phyloP scores from a whole-genome alignment of 805 yeast species.

The Ogataea populi-albae region DNA sequence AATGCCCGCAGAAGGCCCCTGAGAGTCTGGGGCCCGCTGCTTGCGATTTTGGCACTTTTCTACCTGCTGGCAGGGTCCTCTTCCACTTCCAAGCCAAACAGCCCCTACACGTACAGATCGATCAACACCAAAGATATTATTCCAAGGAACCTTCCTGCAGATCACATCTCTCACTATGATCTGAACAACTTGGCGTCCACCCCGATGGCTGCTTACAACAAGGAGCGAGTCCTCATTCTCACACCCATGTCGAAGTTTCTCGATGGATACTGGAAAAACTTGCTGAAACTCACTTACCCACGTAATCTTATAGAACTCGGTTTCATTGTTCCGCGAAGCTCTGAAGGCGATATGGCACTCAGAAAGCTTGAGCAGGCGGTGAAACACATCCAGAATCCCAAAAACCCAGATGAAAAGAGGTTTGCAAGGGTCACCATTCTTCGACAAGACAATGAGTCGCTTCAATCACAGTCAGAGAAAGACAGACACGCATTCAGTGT shows the following conservation, averaged over 20 bases:
- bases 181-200: slow-evolving; percentile 75
- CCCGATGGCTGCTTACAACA: slow-evolving; percentile 66
- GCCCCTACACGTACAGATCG: slow-evolving; percentile 42
- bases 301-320: slow-evolving; percentile 84
- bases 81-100: slow-evolving; percentile 19
- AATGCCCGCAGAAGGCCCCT: slow-evolving; percentile 62
- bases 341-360: slow-evolving; percentile 79
- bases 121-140: slow-evolving; percentile 42
- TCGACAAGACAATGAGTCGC: slow-evolving; percentile 84
- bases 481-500: slow-evolving; percentile 85
- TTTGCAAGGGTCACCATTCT: slow-evolving; percentile 83
- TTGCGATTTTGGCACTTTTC: slow-evolving; percentile 41
- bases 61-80: slow-evolving; percentile 38
- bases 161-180: slow-evolving; percentile 80
- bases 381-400: slow-evolving; percentile 63
- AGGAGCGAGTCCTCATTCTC: slow-evolving; percentile 79
- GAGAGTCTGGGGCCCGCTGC: slow-evolving; percentile 44
- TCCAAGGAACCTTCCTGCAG: slow-evolving; percentile 61
- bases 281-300: slow-evolving; percentile 74
- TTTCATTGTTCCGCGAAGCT: slow-evolving; percentile 81
- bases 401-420: slow-evolving; percentile 49
- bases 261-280: slow-evolving; percentile 83
- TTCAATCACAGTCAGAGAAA: slow-evolving; percentile 73
- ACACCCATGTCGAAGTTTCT: slow-evolving; percentile 90
- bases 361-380: slow-evolving; percentile 71